Evolutionary conservation across 768 basidiomycete species (phyloP), one percentile per base, ranked within the genome.

Genomic region (Suillus luteus): DNA sequence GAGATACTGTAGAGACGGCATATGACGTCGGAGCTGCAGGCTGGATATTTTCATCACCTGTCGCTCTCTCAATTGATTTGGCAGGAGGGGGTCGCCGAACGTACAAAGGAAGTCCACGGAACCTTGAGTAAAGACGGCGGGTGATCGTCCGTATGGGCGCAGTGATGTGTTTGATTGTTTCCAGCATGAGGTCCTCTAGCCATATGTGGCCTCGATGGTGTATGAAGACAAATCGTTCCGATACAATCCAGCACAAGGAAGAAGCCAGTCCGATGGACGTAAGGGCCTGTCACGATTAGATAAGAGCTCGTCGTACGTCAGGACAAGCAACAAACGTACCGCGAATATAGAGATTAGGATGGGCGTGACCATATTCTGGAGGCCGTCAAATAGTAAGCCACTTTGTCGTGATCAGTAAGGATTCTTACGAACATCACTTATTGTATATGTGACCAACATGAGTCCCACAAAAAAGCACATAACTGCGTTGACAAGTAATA

Each of bases 401-500:
- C 17, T 64, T 22, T 12, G 69, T 62, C 62, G 67, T 63, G 59
- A 69, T 66, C 37, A 49, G 59, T 27, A 54, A 63, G 59, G 1
- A 51, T 37, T 31, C 31, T 66, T 80, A 51, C 73, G n/a, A 43
- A 87, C 90, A 80, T 91, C 87, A 12, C 75, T 68, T 19, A 91
- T 90, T 2, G 90, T 85, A 71, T 92, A 93, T 14, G 89, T 82
- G 70, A 93, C 93, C 52, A 88, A 83, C 68, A 89, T 87, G 24
- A 93, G 81, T 14, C 91, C 91, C 51, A 89, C 82, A 1, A 89
- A 92, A 76, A 93, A 93, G 75, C 88, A 90, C 44, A 89, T 89
- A 49, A 93, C 90, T 60, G 92, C 91, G 71, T 91, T 81, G 64
- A 93, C 91, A 49, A 93, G 84, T 78, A 93, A 92, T 65, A 92